Percentiles rank a stretch among this genome's conserved stretches.
Conservation (phyloP, 495 filamentous ascomycete species). For the Rhizodiscina lignyota region DNA sequence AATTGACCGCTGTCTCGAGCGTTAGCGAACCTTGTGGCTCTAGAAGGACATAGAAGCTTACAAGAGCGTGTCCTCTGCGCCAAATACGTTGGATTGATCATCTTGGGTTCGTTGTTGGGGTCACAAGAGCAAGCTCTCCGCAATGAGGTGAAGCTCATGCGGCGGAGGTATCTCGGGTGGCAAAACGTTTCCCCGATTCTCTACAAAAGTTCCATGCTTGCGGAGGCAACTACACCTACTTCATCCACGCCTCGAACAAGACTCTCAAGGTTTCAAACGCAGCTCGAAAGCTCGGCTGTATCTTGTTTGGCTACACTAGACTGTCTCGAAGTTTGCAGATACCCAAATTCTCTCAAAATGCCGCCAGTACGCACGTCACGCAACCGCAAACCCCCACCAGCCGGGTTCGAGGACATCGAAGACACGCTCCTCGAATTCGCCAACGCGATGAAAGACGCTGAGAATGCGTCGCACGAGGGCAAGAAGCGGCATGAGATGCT, state of each 20-base stretch:
- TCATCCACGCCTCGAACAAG: no score
- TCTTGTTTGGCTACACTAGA: no score
- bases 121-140: background rate
- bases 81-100: slow-evolving; percentile 85
- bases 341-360: slow-evolving; percentile 35
- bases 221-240: no score
- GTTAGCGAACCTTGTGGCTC: slow-evolving; percentile 7
- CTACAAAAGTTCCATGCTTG: no score
- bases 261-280: no score
- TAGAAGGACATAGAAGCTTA: slow-evolving; percentile 21
- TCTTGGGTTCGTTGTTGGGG: slow-evolving; percentile 28
- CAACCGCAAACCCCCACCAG: slow-evolving; percentile 80
- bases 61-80: slow-evolving; percentile 80
- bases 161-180: no score
- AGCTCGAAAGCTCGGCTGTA: no score
- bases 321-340: slow-evolving; percentile 1
- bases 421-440: slow-evolving; percentile 88
- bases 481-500: slow-evolving; percentile 75
- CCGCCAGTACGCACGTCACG: slow-evolving; percentile 63
- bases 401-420: slow-evolving; percentile 91
- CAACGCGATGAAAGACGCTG: slow-evolving; percentile 98
- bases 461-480: slow-evolving; percentile 58
- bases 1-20: slow-evolving; percentile 53
- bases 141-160: background rate
- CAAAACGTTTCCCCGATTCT: no score